Conservation (phyloP, 441 rosid species). For the Theobroma grandiflorum region DNA sequence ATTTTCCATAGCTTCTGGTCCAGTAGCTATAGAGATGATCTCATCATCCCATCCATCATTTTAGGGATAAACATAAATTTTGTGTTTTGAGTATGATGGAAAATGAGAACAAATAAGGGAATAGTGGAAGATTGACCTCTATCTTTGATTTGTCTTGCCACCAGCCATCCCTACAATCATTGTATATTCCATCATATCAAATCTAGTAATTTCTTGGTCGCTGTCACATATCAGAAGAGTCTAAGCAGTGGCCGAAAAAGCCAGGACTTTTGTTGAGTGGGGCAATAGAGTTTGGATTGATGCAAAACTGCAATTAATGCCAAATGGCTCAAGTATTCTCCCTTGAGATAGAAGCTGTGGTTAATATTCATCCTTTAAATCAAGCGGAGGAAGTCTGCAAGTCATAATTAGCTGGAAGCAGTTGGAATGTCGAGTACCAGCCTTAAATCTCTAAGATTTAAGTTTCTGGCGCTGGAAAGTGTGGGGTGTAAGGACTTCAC, state of each 20-base stretch:
- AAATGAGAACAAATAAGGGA: background rate
- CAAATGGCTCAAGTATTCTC: background rate
- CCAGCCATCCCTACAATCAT: background rate
- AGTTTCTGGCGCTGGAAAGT: too few species aligned
- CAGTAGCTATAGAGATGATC: background rate
- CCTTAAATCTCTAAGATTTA: too few species aligned
- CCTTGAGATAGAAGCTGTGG: background rate
- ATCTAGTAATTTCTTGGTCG: background rate
- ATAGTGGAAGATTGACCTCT: conserved; percentile 16
- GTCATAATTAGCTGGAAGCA: background rate
- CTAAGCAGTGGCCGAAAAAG: background rate
- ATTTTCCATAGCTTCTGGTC: background rate
- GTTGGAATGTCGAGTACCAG: background rate
- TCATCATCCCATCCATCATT: background rate
- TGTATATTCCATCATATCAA: too few species aligned
- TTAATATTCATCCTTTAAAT: background rate
- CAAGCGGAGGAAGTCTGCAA: background rate
- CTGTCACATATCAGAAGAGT: background rate
- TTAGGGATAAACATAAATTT: background rate
- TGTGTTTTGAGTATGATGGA: background rate
- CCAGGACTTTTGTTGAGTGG: background rate
- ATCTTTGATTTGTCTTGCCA: background rate
- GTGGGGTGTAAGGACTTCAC: too few species aligned
- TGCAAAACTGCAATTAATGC: background rate
- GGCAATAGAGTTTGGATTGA: background rate